A percentile compares a stretch with the other conserved stretches of the same genome.
These are phyloP conservation scores for Saccharomycopsis malanga DNA, from an alignment of 805 yeast genomes.

Conservation along the genomic window DNA sequence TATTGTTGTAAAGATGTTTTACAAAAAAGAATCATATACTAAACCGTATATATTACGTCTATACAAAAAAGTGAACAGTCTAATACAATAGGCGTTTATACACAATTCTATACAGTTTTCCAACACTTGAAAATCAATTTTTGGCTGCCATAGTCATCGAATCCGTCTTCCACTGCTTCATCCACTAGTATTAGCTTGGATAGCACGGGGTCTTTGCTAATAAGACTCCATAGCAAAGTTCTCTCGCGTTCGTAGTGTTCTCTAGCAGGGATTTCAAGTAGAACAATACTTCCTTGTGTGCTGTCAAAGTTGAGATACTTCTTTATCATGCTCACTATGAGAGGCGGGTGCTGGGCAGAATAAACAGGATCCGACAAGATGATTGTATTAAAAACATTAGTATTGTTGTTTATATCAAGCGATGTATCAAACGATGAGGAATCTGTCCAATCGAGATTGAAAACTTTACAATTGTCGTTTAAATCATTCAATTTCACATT, in stretches of 20 bases:
- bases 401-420: slow-evolving; percentile 25
- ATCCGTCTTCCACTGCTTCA: slow-evolving; percentile 50
- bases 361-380: slow-evolving; percentile 86
- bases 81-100: no score
- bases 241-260: slow-evolving; percentile 60
- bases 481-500: slow-evolving; percentile 53
- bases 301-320: slow-evolving; percentile 34
- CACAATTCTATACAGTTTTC: no score
- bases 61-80: no score
- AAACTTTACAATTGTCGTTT: slow-evolving; percentile 29
- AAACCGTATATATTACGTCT: no score
- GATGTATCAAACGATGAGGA: slow-evolving; percentile 36
- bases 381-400: slow-evolving; percentile 44
- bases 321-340: slow-evolving; percentile 57
- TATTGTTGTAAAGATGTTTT: no score
- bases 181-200: slow-evolving; percentile 29
- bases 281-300: slow-evolving; percentile 36
- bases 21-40: no score
- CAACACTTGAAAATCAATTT: slow-evolving; percentile 42
- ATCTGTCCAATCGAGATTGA: slow-evolving; percentile 71
- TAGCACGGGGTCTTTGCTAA: slow-evolving; percentile 31
- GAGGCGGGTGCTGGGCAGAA: slow-evolving; percentile 69
- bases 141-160: slow-evolving; percentile 80
- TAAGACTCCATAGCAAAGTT: slow-evolving; percentile 46
- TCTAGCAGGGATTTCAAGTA: slow-evolving; percentile 74